These are phyloP conservation scores for Salix arbutifolia DNA, from an alignment of 345 rosid genomes.

Conservation along the genomic window DNA sequence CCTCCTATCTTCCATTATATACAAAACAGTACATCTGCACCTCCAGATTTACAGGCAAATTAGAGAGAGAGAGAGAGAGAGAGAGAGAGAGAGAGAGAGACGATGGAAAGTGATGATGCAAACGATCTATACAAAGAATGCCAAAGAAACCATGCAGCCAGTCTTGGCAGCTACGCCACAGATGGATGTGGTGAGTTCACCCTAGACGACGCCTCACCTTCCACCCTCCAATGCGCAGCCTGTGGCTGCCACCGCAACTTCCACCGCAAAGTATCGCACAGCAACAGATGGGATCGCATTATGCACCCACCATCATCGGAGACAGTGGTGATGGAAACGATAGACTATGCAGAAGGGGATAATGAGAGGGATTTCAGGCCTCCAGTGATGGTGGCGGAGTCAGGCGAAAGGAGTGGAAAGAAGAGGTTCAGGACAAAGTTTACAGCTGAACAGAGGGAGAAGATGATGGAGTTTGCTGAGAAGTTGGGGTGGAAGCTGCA, in stretches of 20 bases:
- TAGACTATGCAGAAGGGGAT: slow-evolving; percentile 17
- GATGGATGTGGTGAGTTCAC: slow-evolving; percentile 90
- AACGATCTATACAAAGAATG: slow-evolving; percentile 58
- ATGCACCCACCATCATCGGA: slow-evolving; percentile 5
- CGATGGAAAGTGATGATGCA: slow-evolving; percentile 11
- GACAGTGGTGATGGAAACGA: slow-evolving; percentile 18
- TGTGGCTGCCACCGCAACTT: slow-evolving; percentile 97
- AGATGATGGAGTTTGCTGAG: slow-evolving; percentile 56
- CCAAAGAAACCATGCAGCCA: slow-evolving; percentile 87
- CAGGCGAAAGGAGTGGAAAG: slow-evolving; percentile 10
- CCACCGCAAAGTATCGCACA: slow-evolving; percentile 55
- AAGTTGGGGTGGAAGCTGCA: slow-evolving; percentile 58
- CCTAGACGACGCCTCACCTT: slow-evolving; percentile 24
- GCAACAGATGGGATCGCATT: slow-evolving; percentile 10
- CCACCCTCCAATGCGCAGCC: slow-evolving; percentile 63
- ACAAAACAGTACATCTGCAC: neutral
- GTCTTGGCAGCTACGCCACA: slow-evolving; percentile 69
- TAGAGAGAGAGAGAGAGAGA: neutral
- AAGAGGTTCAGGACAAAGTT: slow-evolving; percentile 63
- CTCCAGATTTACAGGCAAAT: neutral
- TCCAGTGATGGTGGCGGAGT: slow-evolving; percentile 7
- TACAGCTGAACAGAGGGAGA: slow-evolving; percentile 59
- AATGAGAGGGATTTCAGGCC: neutral
- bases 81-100: neutral
- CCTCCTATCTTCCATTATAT: neutral